A percentile compares a stretch with the other conserved stretches of the same genome.
These are phyloP conservation scores for Verbena officinalis DNA, from an alignment of 257 asterid species.

Conservation along the genomic window DNA sequence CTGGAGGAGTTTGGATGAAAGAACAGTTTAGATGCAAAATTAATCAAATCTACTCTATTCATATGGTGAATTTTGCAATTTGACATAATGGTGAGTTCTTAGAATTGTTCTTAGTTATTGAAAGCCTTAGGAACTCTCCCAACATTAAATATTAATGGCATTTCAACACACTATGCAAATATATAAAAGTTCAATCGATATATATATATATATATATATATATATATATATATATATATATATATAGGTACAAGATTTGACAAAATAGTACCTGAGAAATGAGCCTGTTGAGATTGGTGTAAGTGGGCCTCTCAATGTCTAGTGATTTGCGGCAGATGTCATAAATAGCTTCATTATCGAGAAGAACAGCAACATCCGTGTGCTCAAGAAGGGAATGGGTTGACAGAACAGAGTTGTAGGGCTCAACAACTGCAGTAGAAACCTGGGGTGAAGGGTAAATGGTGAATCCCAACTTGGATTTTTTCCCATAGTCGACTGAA, in stretches of 20 bases:
- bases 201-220: too few species aligned
- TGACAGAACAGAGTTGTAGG: slow-evolving; percentile 55
- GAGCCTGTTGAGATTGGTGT: slow-evolving; percentile 57
- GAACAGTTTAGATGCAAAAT: neutral
- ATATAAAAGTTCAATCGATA: too few species aligned
- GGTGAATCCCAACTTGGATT: slow-evolving; percentile 57
- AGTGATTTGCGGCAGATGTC: slow-evolving; percentile 58
- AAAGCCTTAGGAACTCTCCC: too few species aligned
- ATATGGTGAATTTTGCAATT: too few species aligned
- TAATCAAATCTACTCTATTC: too few species aligned
- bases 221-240: too few species aligned
- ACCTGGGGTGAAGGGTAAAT: slow-evolving; percentile 65
- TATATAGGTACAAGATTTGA: too few species aligned
- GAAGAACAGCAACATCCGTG: slow-evolving; percentile 62
- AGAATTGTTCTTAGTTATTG: too few species aligned
- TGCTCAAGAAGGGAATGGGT: slow-evolving; percentile 61
- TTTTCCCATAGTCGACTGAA: slow-evolving; percentile 57
- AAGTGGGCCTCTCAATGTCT: slow-evolving; percentile 62
- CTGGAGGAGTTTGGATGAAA: slow-evolving; percentile 21
- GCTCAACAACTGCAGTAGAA: slow-evolving; percentile 67
- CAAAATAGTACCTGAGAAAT: slow-evolving; percentile 48
- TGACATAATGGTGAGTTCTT: too few species aligned
- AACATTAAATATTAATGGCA: too few species aligned
- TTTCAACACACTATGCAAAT: too few species aligned
- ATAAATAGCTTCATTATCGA: slow-evolving; percentile 60